A percentile compares a stretch with the other conserved stretches of the same genome.
Evolutionary conservation across 179 eudicot species (phyloP).

Genomic region (Drosera spatulata): DNA sequence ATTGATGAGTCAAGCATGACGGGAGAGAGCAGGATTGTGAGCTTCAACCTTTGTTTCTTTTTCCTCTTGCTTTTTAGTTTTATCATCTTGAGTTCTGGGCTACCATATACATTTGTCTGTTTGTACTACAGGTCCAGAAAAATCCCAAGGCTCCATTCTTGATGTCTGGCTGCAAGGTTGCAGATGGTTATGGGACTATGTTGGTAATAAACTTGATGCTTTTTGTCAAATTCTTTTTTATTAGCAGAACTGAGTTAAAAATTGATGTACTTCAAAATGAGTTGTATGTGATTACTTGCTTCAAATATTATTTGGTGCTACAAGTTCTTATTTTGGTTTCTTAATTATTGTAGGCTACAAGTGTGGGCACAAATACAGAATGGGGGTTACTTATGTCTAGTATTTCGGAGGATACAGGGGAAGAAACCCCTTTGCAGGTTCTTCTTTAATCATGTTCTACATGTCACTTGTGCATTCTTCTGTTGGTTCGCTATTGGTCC

Average conservation of each 20-base stretch:
- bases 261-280: too few species aligned
- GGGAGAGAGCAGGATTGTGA: slow-evolving; percentile 71
- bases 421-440: slow-evolving; percentile 97
- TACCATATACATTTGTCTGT: background rate
- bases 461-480: background rate
- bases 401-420: slow-evolving; percentile 94
- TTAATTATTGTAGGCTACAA: slow-evolving; percentile 45
- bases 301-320: too few species aligned
- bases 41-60: too few species aligned
- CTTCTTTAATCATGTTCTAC: background rate
- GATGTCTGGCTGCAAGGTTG: slow-evolving; percentile 94
- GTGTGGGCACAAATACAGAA: slow-evolving; percentile 90
- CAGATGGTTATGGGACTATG: slow-evolving; percentile 92
- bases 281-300: too few species aligned
- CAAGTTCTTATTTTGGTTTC: background rate
- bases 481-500: slow-evolving; percentile 1
- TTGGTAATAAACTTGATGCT: slow-evolving; percentile 33
- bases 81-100: too few species aligned
- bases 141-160: slow-evolving; percentile 60
- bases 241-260: too few species aligned
- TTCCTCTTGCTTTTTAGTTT: too few species aligned
- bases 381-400: slow-evolving; percentile 99
- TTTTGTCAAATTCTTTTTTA: too few species aligned
- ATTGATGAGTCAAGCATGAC: slow-evolving; percentile 98
- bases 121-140: slow-evolving; percentile 29